Evolutionary conservation across 257 asterid genomes (phyloP), one percentile per base, ranked within the genome.

Genomic region (Solanum chilense): DNA sequence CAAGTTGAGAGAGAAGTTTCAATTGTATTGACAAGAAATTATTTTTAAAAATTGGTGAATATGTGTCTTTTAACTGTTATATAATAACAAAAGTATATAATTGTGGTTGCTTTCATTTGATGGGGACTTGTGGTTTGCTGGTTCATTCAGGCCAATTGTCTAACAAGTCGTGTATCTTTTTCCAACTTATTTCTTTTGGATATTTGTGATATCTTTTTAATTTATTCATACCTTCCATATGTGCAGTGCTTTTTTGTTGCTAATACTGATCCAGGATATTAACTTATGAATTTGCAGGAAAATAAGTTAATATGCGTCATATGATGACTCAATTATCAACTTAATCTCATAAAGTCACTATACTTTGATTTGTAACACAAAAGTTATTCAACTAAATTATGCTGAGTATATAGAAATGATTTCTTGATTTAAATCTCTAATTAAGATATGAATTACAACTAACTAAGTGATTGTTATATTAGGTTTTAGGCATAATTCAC

Each of bases 91-190:
- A 33, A 81, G 84, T 41, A 89, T 88, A 44, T 68, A n/a, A n/a
- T 12, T 83, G 47, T 71, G 58, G 82, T 84, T 89, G 91, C 85
- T 89, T 90, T 88, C 86, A 87, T 70, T 75, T 86, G 87, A 90
- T 86, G 52, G 83, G 25, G 56, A 85, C 75, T 56, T 88, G 71
- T 88, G 29, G 86, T 83, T 84, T 73, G 89, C 90, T 74, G 89
- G 86, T 82, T 78, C 18, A 41, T 85, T 80, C n/a, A 66, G 27
- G 74, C 87, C 88, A 75, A 52, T 85, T 68, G 35, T 41, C 44
- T 11, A 29, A 80, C 44, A 8, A 25, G 49, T 16, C 33, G 82
- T 70, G 88, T 77, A 84, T 58, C 42, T n/a, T 81, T 80, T 68
- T 76, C 86, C 70, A 41, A 66, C 78, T 3, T 84, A 5, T 84